Percentiles rank a stretch among this genome's conserved stretches.
These are phyloP conservation scores for Trifolium pratense DNA, from an alignment of 306 rosid species.

Conservation along the genomic window DNA sequence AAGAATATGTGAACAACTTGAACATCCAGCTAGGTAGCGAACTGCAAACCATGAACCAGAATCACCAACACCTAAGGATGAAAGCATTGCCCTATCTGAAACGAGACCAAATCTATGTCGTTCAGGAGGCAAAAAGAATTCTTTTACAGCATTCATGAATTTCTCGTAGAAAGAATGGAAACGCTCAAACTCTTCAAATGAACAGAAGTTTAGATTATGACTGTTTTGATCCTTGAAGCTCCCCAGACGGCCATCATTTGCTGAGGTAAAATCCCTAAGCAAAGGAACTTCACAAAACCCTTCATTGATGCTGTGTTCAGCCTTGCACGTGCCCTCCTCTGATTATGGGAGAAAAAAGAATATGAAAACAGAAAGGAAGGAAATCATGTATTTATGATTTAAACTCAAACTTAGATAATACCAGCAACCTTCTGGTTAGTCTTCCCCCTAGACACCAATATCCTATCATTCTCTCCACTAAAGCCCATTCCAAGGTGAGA, in stretches of 20 bases:
- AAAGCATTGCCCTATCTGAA: slow-evolving; percentile 73
- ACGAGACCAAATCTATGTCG: slow-evolving; percentile 73
- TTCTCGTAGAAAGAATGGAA: slow-evolving; percentile 73
- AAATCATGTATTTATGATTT: slow-evolving; percentile 37
- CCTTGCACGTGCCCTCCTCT: slow-evolving; percentile 60
- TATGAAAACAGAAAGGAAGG: slow-evolving; percentile 32
- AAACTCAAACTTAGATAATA: slow-evolving; percentile 56
- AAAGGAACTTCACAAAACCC: slow-evolving; percentile 64
- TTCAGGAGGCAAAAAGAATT: slow-evolving; percentile 73
- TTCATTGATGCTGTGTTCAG: slow-evolving; percentile 50
- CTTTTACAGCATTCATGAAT: slow-evolving; percentile 73
- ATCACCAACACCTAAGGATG: slow-evolving; percentile 74
- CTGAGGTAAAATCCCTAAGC: slow-evolving; percentile 57
- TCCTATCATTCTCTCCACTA: slow-evolving; percentile 46
- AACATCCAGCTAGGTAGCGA: slow-evolving; percentile 68
- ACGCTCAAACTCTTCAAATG: slow-evolving; percentile 60
- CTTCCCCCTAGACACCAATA: slow-evolving; percentile 48
- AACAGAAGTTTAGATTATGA: slow-evolving; percentile 56
- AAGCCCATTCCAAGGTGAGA: slow-evolving; percentile 50
- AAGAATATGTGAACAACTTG: slow-evolving; percentile 70
- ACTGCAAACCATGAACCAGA: slow-evolving; percentile 79
- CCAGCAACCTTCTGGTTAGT: slow-evolving; percentile 86
- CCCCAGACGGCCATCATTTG: slow-evolving; percentile 52
- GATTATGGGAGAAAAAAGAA: slow-evolving; percentile 34
- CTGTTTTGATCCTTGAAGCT: slow-evolving; percentile 44